These are phyloP conservation scores for Hirsutella rhossiliensis DNA, from an alignment of 2,329 filamentous ascomycete species.

Conservation along the genomic window DNA sequence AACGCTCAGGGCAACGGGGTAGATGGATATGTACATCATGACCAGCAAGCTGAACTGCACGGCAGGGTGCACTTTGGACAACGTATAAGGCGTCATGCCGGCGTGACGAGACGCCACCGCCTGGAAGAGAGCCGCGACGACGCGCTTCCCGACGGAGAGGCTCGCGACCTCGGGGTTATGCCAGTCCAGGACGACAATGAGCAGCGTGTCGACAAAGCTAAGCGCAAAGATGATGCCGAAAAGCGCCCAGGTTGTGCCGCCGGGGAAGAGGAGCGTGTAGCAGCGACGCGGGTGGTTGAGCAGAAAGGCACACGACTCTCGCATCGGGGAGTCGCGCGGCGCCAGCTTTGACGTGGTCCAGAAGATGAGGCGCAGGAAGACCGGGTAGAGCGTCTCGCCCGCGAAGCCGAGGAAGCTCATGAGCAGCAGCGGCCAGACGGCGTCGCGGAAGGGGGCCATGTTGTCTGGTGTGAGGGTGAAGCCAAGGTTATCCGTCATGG, in stretches of 20 bases:
- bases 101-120: conserved; percentile 34
- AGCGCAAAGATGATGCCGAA: conserved; percentile 35
- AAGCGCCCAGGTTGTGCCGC: conserved; percentile 46
- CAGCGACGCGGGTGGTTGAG: conserved; percentile 51
- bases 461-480: conserved; percentile 43
- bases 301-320: conserved; percentile 39
- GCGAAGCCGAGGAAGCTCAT: conserved; percentile 36
- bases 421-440: conserved; percentile 29
- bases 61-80: conserved; percentile 36
- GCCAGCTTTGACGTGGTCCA: conserved; percentile 39
- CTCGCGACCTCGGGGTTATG: conserved; percentile 35
- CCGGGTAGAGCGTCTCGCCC: conserved; percentile 44
- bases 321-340: conserved; percentile 23
- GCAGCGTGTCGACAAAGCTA: conserved; percentile 40
- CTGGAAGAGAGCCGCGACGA: conserved; percentile 48
- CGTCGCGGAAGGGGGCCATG: conserved; percentile 35
- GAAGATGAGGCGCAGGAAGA: conserved; percentile 44
- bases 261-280: conserved; percentile 50
- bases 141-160: conserved; percentile 30
- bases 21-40: conserved; percentile 56
- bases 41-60: conserved; percentile 46
- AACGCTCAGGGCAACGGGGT: conserved; percentile 49
- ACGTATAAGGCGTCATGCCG: conserved; percentile 36
- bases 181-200: conserved; percentile 40
- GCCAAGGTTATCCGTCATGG: conserved; percentile 39